phyloP scores from a whole-genome alignment of 1,139 yeast genomes.

The Debaryomyces udenii region DNA sequence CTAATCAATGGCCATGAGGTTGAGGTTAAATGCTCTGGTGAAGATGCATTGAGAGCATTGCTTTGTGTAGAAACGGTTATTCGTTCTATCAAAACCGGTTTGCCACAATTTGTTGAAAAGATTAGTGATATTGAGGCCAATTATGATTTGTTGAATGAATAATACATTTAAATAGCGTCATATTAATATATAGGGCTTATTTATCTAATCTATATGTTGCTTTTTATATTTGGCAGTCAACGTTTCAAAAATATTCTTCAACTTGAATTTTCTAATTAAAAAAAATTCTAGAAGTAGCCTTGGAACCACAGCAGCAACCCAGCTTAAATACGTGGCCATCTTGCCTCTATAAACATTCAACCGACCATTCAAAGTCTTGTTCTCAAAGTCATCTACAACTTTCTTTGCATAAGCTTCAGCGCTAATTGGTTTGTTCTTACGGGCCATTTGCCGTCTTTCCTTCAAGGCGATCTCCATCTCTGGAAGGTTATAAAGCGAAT shows the following conservation, averaged over 20 bases:
- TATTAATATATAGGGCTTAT: neutral
- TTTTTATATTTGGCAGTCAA: slow-evolving; percentile 29
- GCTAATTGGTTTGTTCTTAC: slow-evolving; percentile 58
- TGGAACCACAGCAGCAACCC: slow-evolving; percentile 44
- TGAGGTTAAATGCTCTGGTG: slow-evolving; percentile 40
- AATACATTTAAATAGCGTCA: too few species aligned
- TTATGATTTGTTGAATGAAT: slow-evolving; percentile 6
- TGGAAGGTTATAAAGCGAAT: slow-evolving; percentile 57
- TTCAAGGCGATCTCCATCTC: slow-evolving; percentile 51
- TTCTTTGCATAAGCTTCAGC: slow-evolving; percentile 58
- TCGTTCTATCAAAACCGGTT: slow-evolving; percentile 37
- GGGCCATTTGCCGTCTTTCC: slow-evolving; percentile 63
- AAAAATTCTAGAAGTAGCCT: slow-evolving; percentile 49
- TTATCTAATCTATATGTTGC: slow-evolving; percentile 15
- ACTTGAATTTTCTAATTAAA: slow-evolving; percentile 51
- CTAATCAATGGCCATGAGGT: slow-evolving; percentile 36
- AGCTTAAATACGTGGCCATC: slow-evolving; percentile 43
- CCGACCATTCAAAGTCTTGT: slow-evolving; percentile 45
- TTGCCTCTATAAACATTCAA: slow-evolving; percentile 58
- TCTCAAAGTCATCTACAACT: slow-evolving; percentile 54
- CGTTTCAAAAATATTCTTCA: slow-evolving; percentile 31
- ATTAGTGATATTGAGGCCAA: slow-evolving; percentile 20
- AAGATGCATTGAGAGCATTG: slow-evolving; percentile 44
- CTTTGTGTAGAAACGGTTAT: slow-evolving; percentile 45
- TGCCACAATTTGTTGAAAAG: slow-evolving; percentile 35